Evolutionary conservation across 108 stramenopile species (phyloP).

Genomic region (Skeletonema potamos): DNA sequence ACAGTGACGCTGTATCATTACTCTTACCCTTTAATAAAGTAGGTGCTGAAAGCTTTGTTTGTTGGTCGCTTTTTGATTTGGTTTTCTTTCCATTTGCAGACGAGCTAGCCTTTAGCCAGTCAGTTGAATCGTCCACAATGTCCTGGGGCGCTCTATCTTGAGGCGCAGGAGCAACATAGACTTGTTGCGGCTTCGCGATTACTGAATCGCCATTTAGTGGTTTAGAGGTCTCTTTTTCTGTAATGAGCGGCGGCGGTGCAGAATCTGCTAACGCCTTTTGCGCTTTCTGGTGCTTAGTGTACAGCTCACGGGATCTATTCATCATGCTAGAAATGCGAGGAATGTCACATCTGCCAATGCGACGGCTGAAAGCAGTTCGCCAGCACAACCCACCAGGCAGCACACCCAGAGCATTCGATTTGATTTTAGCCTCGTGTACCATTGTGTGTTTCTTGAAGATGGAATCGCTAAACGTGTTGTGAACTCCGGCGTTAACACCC

Average conservation of each 20-base stretch:
- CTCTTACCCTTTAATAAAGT: background rate
- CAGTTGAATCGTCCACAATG: background rate
- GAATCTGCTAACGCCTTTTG: background rate
- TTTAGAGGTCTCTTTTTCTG: background rate
- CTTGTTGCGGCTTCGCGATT: background rate
- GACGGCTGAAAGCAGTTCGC: constrained; percentile 2
- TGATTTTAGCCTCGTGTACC: background rate
- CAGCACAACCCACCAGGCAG: background rate
- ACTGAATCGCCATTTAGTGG: background rate
- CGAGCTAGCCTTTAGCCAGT: background rate
- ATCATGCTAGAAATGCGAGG: background rate
- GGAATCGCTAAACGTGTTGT: background rate
- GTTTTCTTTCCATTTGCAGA: background rate
- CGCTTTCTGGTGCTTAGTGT: background rate
- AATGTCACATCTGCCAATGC: background rate
- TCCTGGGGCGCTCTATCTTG: background rate
- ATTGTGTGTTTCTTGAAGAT: background rate
- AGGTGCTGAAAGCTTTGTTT: background rate
- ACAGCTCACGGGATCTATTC: background rate
- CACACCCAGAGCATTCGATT: background rate
- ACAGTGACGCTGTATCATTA: background rate
- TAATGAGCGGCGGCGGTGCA: background rate
- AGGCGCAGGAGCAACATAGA: background rate
- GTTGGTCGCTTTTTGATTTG: background rate
- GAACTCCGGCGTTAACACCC: background rate